These are phyloP conservation scores for Nakataea oryzae DNA, from an alignment of 2,329 filamentous ascomycete species.

Conservation along the genomic window DNA sequence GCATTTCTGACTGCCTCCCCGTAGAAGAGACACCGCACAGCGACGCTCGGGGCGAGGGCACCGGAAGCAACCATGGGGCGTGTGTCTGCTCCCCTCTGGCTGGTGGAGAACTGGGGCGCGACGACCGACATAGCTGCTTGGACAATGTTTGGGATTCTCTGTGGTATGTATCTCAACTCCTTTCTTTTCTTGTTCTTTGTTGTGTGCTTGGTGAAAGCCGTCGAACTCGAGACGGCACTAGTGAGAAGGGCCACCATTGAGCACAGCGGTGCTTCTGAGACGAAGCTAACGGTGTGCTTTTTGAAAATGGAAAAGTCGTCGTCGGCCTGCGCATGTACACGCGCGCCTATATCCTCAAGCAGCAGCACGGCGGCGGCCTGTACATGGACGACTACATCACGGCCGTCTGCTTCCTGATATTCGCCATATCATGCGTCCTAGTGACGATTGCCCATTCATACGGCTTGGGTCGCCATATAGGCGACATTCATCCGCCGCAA, in stretches of 20 bases:
- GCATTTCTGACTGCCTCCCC: background rate
- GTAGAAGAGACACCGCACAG: background rate
- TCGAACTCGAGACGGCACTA: too few relatives aligned
- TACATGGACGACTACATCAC: slow-evolving; percentile 21
- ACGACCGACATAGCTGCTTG: background rate
- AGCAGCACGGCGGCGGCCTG: slow-evolving; percentile 10
- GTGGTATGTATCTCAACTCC: background rate
- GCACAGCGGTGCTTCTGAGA: background rate
- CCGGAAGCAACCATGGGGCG: background rate
- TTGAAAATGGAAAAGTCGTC: slow-evolving; percentile 11
- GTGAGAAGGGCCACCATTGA: too few relatives aligned
- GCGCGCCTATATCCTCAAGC: slow-evolving; percentile 10
- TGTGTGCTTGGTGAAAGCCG: background rate
- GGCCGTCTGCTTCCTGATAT: slow-evolving; percentile 15
- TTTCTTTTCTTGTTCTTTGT: too few relatives aligned
- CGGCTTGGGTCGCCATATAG: slow-evolving; percentile 17
- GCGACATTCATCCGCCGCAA: slow-evolving; percentile 7
- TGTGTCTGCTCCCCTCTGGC: background rate
- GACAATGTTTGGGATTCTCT: background rate
- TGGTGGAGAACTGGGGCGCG: background rate
- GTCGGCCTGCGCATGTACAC: slow-evolving; percentile 16
- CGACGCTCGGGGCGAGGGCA: background rate
- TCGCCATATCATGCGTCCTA: slow-evolving; percentile 17
- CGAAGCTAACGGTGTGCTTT: background rate
- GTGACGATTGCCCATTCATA: slow-evolving; percentile 15